A percentile compares a stretch with the other conserved stretches of the same genome.
phyloP scores from a whole-genome alignment of 495 filamentous ascomycete genomes.

The Penicillium riverlandense region DNA sequence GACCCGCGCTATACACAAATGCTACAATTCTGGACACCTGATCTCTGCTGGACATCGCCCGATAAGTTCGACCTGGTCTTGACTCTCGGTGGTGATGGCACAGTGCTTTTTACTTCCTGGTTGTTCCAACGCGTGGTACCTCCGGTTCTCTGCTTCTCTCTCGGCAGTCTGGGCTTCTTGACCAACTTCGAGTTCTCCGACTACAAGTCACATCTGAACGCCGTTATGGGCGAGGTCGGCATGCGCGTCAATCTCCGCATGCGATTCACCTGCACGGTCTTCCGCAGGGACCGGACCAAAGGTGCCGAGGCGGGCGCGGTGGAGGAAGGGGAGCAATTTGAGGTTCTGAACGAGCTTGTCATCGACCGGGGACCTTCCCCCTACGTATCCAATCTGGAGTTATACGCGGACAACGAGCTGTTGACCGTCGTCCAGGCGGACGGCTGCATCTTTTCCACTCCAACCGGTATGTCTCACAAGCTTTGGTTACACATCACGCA shows the following conservation, averaged over 20 bases:
- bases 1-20: constrained; percentile 67
- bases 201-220: constrained; percentile 74
- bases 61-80: constrained; percentile 91
- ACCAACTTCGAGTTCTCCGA: constrained; percentile 85
- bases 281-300: constrained; percentile 49
- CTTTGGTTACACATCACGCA: no score
- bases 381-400: constrained; percentile 92
- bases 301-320: constrained; percentile 43
- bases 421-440: constrained; percentile 94
- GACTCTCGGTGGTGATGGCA: constrained; percentile 88
- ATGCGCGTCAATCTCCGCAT: constrained; percentile 95
- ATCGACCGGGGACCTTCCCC: constrained; percentile 94
- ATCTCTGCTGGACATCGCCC: constrained; percentile 82
- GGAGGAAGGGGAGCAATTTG: constrained; percentile 78
- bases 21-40: constrained; percentile 89
- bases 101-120: constrained; percentile 88
- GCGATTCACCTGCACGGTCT: constrained; percentile 96
- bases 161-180: constrained; percentile 85
- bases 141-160: constrained; percentile 79
- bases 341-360: constrained; percentile 94
- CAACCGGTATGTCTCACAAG: constrained; percentile 54
- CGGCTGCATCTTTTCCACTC: constrained; percentile 94
- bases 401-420: constrained; percentile 88
- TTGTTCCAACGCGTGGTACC: constrained; percentile 90
- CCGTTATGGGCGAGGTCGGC: constrained; percentile 82